Evolutionary conservation across 164 flowering plant genomes (phyloP).

Genomic region (Liriodendron chinense): DNA sequence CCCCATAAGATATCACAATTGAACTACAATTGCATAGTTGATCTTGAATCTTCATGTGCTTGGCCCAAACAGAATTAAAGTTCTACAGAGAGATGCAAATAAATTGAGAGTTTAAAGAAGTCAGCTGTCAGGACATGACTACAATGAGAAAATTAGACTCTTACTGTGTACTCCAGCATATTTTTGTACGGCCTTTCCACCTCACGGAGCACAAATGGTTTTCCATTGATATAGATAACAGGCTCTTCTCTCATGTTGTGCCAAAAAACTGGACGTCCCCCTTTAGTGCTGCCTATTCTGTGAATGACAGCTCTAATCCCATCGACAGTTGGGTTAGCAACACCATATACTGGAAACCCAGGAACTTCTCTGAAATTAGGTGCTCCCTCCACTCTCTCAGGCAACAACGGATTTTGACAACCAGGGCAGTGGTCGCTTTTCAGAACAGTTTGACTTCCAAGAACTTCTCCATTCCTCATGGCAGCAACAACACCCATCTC

Average conservation of each 20-base stretch:
- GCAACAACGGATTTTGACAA: slow-evolving; percentile 72
- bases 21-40: not conserved
- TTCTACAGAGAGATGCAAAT: not conserved
- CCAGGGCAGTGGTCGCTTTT: slow-evolving; percentile 98
- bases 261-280: slow-evolving; percentile 86
- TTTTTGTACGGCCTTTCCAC: slow-evolving; percentile 96
- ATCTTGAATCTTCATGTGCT: not conserved
- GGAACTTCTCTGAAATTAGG: slow-evolving; percentile 95
- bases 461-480: slow-evolving; percentile 82
- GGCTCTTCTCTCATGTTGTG: slow-evolving; percentile 99
- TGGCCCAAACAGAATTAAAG: not conserved
- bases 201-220: slow-evolving; percentile 97
- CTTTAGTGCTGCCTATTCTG: slow-evolving; percentile 67
- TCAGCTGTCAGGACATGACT: not conserved
- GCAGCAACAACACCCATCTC: slow-evolving; percentile 94
- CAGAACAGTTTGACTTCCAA: slow-evolving; percentile 89
- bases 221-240: slow-evolving; percentile 91
- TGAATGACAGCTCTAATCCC: slow-evolving; percentile 85
- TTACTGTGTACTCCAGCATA: slow-evolving; percentile 92
- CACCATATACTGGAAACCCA: slow-evolving; percentile 98
- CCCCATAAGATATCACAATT: not conserved
- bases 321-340: slow-evolving; percentile 91
- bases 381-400: slow-evolving; percentile 94
- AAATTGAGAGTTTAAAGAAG: slow-evolving; percentile 1
- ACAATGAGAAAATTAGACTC: not conserved